Evolutionary conservation across 306 rosid species (phyloP).

Genomic region (Spatholobus suberectus): DNA sequence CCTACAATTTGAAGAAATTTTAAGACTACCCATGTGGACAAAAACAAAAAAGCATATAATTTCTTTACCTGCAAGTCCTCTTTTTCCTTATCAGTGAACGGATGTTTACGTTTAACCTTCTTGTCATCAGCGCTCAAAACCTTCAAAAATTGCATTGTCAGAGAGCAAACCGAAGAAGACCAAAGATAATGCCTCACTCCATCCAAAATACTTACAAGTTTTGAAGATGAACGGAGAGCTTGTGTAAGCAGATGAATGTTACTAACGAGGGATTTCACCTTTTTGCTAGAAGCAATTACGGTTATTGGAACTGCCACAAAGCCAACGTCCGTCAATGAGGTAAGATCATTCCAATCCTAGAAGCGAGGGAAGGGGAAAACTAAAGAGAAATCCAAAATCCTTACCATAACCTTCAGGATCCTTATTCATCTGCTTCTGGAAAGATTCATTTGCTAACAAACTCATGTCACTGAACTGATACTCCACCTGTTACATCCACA

Average conservation of each 20-base stretch:
- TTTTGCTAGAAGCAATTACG: slow-evolving; percentile 77
- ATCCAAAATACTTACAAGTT: slow-evolving; percentile 70
- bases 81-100: slow-evolving; percentile 83
- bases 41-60: background rate
- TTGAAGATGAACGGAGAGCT: slow-evolving; percentile 79
- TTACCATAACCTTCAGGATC: slow-evolving; percentile 97
- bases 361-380: background rate
- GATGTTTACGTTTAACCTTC: slow-evolving; percentile 82
- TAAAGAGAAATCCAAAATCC: slow-evolving; percentile 27
- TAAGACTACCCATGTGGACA: slow-evolving; percentile 5
- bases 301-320: slow-evolving; percentile 71
- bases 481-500: slow-evolving; percentile 71
- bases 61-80: slow-evolving; percentile 81
- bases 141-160: slow-evolving; percentile 45
- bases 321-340: slow-evolving; percentile 3
- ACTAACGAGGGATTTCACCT: slow-evolving; percentile 71
- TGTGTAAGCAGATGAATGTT: slow-evolving; percentile 67
- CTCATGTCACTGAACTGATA: slow-evolving; percentile 92
- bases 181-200: background rate
- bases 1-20: slow-evolving; percentile 10
- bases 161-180: background rate
- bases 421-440: slow-evolving; percentile 75
- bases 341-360: background rate
- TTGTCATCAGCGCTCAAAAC: slow-evolving; percentile 82
- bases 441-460: slow-evolving; percentile 86